Evolutionary conservation across 2,329 filamentous ascomycete species (phyloP).

Genomic region (Aulographum hederae): DNA sequence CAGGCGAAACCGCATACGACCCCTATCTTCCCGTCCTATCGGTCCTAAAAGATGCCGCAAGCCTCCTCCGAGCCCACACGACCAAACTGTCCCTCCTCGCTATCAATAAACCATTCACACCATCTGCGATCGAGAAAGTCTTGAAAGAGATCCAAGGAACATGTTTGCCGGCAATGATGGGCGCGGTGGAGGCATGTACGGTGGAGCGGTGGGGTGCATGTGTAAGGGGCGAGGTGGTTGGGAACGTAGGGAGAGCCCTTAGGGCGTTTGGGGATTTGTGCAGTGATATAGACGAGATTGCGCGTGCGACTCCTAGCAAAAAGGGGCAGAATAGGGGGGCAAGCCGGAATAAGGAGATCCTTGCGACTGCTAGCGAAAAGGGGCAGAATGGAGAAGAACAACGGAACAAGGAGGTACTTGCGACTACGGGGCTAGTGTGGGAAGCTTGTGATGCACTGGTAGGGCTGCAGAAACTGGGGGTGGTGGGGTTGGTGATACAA

Average conservation of each 20-base stretch:
- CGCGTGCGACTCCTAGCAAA: no score
- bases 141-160: slow-evolving; percentile 53
- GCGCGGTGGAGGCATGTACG: slow-evolving; percentile 40
- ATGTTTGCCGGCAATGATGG: slow-evolving; percentile 57
- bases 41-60: slow-evolving; percentile 53
- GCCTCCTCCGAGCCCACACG: slow-evolving; percentile 60
- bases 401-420: slow-evolving; percentile 14
- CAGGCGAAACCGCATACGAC: no score
- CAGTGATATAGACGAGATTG: background rate
- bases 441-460: slow-evolving; percentile 59
- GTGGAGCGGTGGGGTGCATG: slow-evolving; percentile 51
- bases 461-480: slow-evolving; percentile 44
- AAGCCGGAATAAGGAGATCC: background rate
- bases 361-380: background rate
- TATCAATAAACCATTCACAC: slow-evolving; percentile 73
- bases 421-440: slow-evolving; percentile 59
- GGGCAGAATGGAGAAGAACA: slow-evolving; percentile 2
- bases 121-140: slow-evolving; percentile 52
- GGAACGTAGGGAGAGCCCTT: slow-evolving; percentile 32
- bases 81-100: slow-evolving; percentile 79
- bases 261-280: slow-evolving; percentile 2
- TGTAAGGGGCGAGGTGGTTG: slow-evolving; percentile 37
- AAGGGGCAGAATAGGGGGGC: background rate
- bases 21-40: no score
- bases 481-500: slow-evolving; percentile 49